These are phyloP conservation scores for Coemansia sp. DNA, from an alignment of 192 early-diverging fungal species.

Conservation along the genomic window DNA sequence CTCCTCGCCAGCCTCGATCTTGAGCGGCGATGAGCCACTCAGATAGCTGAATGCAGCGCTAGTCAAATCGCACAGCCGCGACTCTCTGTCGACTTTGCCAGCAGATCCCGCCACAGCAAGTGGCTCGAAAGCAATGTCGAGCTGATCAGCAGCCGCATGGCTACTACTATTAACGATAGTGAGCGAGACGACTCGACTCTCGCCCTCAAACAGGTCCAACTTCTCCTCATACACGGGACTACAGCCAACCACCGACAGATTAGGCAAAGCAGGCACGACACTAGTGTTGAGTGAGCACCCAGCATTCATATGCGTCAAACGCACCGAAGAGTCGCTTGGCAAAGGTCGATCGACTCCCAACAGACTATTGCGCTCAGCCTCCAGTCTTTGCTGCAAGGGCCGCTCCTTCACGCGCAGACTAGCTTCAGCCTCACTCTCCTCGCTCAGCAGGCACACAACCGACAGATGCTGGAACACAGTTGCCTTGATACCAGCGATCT, in stretches of 20 bases:
- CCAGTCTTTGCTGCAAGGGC: constrained; percentile 34
- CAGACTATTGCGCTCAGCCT: constrained; percentile 33
- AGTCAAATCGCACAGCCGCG: constrained; percentile 25
- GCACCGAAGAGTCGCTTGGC: constrained; percentile 1
- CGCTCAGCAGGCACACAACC: constrained; percentile 27
- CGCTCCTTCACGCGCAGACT: constrained; percentile 20
- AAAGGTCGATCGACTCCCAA: constrained; percentile 14
- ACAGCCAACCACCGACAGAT: constrained; percentile 20
- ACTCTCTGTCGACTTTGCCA: constrained; percentile 10
- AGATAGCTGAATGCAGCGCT: constrained; percentile 35
- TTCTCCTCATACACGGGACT: constrained; percentile 26
- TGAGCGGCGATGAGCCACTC: not conserved
- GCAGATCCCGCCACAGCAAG: not conserved
- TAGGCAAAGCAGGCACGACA: constrained; percentile 35
- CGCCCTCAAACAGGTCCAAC: constrained; percentile 49
- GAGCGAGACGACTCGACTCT: constrained; percentile 23
- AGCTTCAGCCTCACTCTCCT: constrained; percentile 24
- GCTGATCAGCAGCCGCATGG: constrained; percentile 10
- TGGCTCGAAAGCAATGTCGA: constrained; percentile 43
- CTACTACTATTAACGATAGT: constrained; percentile 34
- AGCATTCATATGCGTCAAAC: constrained; percentile 31
- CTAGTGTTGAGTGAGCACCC: constrained; percentile 19
- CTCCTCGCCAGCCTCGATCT: not conserved
- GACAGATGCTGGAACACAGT: constrained; percentile 39
- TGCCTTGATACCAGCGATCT: constrained; percentile 24